Base-by-base conservation (phyloP, 2,329 filamentous ascomycete genomes). In the Corinectria fuckeliana region DNA sequence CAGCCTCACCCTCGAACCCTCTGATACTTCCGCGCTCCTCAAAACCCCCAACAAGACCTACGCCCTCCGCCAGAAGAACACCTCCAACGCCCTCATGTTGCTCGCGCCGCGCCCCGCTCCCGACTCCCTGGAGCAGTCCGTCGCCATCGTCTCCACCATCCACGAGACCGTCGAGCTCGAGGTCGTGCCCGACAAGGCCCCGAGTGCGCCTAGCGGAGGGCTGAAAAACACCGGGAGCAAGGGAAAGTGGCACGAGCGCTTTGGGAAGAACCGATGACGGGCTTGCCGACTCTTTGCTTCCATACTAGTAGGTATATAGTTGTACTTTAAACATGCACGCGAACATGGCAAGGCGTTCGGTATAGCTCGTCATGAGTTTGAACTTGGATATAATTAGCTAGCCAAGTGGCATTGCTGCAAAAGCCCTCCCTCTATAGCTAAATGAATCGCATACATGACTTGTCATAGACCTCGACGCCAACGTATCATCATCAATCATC, bases 161-260 rank as follows among this genome's bases (percentile, higher is more conserved):
- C 85, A 86, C 62, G 87, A 89, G 68, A 88, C 85, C 0, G 80
- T 89, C 9, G 87, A 89, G 74, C 77, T 89, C 13, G 77, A 87
- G 1, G 69, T 76, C 1, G 77, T 84, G 56, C 64, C 75, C 6
- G 65, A 76, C 41, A 56, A 71, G 65, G 50, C 72, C 65, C 20
- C 74, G 60, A 51, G 69, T 53, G 63, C 60, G 25, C 34, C 56
- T 4, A 32, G 42, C 4, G 61, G 41, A 66, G 65, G 54, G 65
- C 56, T 53, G 26, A 78, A 67, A 59, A 60, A 60, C 34, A 65
- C 68, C 1, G 67, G 65, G 13, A 71, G 66, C 53, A 74, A 79
- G 72, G 82, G 82, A 26, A 87, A 86, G 65, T 88, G 85, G 85
- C 85, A 88, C 66, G 85, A 87, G 73, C 83, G 78, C 64, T 88